These are phyloP conservation scores for Dichotomopilus funicola DNA, from an alignment of 2,329 filamentous ascomycete species.

Conservation along the genomic window DNA sequence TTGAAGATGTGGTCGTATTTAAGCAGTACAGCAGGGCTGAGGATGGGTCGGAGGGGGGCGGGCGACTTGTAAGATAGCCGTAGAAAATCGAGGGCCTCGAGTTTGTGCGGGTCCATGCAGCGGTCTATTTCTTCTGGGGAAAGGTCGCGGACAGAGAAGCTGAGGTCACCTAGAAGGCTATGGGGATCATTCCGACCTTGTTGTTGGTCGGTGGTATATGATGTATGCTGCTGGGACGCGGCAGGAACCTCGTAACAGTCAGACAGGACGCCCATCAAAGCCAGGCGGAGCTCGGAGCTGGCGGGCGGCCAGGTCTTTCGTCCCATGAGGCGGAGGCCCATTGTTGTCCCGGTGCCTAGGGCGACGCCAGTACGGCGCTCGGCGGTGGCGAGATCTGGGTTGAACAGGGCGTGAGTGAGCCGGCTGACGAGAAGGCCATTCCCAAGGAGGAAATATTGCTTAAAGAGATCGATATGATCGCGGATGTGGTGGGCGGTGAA, in stretches of 20 bases:
- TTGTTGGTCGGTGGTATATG: background rate
- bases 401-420: slow-evolving; percentile 77
- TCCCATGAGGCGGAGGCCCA: slow-evolving; percentile 77
- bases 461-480: slow-evolving; percentile 67
- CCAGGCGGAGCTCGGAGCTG: slow-evolving; percentile 84
- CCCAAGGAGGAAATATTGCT: slow-evolving; percentile 74
- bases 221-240: too few species aligned
- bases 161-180: slow-evolving; percentile 60
- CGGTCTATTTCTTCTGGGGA: slow-evolving; percentile 70
- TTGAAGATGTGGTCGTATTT: slow-evolving; percentile 86
- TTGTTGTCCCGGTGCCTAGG: slow-evolving; percentile 55
- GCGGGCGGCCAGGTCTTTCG: slow-evolving; percentile 87
- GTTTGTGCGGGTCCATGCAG: slow-evolving; percentile 73
- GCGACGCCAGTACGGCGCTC: slow-evolving; percentile 66
- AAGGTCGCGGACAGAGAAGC: slow-evolving; percentile 80
- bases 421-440: slow-evolving; percentile 78
- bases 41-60: slow-evolving; percentile 61
- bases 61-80: slow-evolving; percentile 78
- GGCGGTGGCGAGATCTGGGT: slow-evolving; percentile 71
- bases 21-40: slow-evolving; percentile 62
- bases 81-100: slow-evolving; percentile 90
- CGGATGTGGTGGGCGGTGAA: slow-evolving; percentile 68
- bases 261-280: slow-evolving; percentile 75
- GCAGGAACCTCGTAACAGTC: slow-evolving; percentile 56
- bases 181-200: background rate